These are phyloP conservation scores for Fagus crenata DNA, from an alignment of 306 rosid species.

Conservation along the genomic window DNA sequence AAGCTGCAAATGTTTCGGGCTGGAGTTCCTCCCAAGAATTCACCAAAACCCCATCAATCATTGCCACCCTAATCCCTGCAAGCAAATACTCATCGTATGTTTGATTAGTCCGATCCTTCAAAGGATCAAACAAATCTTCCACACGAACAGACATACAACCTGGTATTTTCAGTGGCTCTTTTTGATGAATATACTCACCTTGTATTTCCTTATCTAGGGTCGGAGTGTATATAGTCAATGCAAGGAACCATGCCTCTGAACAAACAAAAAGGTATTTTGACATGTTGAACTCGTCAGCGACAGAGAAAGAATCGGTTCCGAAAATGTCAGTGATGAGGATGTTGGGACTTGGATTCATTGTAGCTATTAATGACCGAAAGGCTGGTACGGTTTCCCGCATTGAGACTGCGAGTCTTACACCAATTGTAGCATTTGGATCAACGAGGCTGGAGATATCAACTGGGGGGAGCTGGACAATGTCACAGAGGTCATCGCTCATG, in stretches of 20 bases:
- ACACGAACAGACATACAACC: constrained; percentile 42
- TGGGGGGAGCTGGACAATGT: constrained; percentile 38
- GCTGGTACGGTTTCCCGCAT: constrained; percentile 33
- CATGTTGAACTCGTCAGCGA: constrained; percentile 55
- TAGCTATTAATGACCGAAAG: constrained; percentile 18
- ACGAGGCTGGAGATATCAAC: constrained; percentile 17
- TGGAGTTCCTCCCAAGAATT: constrained; percentile 64
- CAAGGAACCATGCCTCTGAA: constrained; percentile 44
- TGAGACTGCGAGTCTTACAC: background rate
- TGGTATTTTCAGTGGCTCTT: constrained; percentile 31
- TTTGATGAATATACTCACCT: constrained; percentile 40
- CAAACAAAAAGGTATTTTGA: constrained; percentile 37
- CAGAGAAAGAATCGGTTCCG: constrained; percentile 38
- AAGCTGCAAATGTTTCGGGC: constrained; percentile 8
- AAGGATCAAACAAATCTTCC: constrained; percentile 36
- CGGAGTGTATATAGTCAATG: constrained; percentile 26
- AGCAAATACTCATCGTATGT: constrained; percentile 24
- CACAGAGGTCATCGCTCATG: background rate
- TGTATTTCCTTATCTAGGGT: constrained; percentile 24
- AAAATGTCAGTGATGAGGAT: constrained; percentile 52
- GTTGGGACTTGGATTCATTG: constrained; percentile 24
- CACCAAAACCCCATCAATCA: constrained; percentile 50
- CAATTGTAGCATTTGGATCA: background rate
- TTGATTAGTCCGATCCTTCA: constrained; percentile 30
- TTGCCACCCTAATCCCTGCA: background rate